phyloP scores from a whole-genome alignment of 805 yeast species.

The Starmerella khaoyaiensis region DNA sequence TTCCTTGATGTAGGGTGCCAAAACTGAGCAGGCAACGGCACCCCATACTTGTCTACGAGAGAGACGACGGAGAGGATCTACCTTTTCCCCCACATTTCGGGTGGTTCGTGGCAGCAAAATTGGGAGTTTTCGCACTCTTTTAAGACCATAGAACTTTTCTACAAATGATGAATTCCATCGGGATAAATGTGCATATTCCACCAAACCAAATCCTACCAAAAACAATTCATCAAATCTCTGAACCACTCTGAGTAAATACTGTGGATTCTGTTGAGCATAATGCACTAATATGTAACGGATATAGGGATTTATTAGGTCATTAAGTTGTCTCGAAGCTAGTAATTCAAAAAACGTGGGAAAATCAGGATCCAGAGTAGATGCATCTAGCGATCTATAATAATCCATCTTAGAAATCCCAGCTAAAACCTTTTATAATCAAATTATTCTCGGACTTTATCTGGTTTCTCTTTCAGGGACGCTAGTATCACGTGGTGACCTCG shows the following conservation, averaged over 20 bases:
- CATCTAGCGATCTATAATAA: slow-evolving; percentile 66
- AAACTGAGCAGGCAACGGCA: slow-evolving; percentile 42
- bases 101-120: slow-evolving; percentile 23
- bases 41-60: slow-evolving; percentile 40
- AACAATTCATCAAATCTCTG: slow-evolving; percentile 69
- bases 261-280: slow-evolving; percentile 68
- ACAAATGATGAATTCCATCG: slow-evolving; percentile 78
- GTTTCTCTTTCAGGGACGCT: too few species aligned
- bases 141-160: slow-evolving; percentile 84
- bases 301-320: slow-evolving; percentile 67
- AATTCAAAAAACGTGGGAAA: slow-evolving; percentile 84
- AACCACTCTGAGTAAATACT: slow-evolving; percentile 45
- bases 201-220: slow-evolving; percentile 41
- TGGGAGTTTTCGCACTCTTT: slow-evolving; percentile 36
- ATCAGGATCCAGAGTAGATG: slow-evolving; percentile 57
- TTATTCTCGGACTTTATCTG: too few species aligned
- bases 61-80: slow-evolving; percentile 43
- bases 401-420: too few species aligned
- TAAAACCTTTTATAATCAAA: too few species aligned
- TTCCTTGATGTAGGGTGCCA: slow-evolving; percentile 54
- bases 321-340: slow-evolving; percentile 67
- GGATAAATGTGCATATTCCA: slow-evolving; percentile 60
- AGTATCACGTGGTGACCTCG: too few species aligned
- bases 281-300: slow-evolving; percentile 66
- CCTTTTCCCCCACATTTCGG: slow-evolving; percentile 26